Conservation (phyloP, 2,329 filamentous ascomycete species). For the Neopestalotiopsis sp. region DNA sequence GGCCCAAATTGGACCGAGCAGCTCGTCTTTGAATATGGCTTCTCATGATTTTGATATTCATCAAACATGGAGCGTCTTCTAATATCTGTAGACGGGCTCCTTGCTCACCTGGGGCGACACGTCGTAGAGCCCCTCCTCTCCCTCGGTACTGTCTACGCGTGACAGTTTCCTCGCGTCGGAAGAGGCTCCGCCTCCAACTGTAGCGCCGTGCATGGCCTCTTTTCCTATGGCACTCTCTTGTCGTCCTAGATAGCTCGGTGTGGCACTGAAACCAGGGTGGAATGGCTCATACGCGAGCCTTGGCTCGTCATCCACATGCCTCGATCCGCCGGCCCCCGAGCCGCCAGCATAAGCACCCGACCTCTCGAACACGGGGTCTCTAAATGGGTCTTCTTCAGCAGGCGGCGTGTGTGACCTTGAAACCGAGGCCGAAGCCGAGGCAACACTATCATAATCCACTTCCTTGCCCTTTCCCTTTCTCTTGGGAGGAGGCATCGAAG, state of each 20-base stretch:
- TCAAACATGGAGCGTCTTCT: background rate
- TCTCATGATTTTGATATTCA: background rate
- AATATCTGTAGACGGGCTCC: slow-evolving; percentile 27
- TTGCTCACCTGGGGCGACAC: slow-evolving; percentile 24
- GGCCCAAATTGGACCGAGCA: background rate
- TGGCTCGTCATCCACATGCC: slow-evolving; percentile 31
- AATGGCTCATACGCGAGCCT: slow-evolving; percentile 40
- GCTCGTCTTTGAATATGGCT: background rate
- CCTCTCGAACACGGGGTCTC: slow-evolving; percentile 37
- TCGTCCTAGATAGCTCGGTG: slow-evolving; percentile 41
- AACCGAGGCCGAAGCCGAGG: slow-evolving; percentile 30
- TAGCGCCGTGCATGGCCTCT: slow-evolving; percentile 48
- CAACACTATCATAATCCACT: slow-evolving; percentile 28
- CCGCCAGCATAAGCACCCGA: slow-evolving; percentile 27
- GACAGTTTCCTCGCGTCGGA: slow-evolving; percentile 7
- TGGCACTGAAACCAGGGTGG: slow-evolving; percentile 40
- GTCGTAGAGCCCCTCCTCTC: slow-evolving; percentile 22
- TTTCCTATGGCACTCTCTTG: slow-evolving; percentile 49
- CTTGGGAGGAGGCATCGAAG: slow-evolving; percentile 32
- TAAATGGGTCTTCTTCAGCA: slow-evolving; percentile 39
- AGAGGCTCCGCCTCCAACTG: slow-evolving; percentile 25
- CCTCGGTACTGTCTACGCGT: slow-evolving; percentile 10
- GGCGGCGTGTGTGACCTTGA: slow-evolving; percentile 36
- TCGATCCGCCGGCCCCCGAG: slow-evolving; percentile 25
- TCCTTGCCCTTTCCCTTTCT: slow-evolving; percentile 40